A percentile compares a stretch with the other conserved stretches of the same genome.
Evolutionary conservation across 768 basidiomycete species (phyloP).

Genomic region (Phlebiopsis flavidoalba): DNA sequence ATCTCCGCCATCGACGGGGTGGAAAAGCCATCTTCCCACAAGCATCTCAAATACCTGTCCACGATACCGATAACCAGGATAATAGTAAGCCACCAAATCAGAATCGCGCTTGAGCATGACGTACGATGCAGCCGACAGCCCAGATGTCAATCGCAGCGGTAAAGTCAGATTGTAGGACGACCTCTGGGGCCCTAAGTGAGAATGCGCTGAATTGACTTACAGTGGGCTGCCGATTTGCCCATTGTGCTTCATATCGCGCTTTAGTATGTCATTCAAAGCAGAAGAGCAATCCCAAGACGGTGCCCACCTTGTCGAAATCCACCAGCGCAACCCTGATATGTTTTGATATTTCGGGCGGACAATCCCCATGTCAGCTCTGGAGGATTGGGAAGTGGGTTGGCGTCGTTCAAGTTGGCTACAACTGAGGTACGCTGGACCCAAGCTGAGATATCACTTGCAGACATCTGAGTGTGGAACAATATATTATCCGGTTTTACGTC

Average conservation of each 20-base stretch:
- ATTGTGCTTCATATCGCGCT: constrained; percentile 11
- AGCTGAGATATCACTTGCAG: constrained; percentile 7
- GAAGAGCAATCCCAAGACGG: not conserved
- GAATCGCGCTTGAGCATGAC: not conserved
- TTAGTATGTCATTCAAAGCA: no score
- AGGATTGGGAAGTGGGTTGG: constrained; percentile 15
- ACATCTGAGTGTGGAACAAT: constrained; percentile 15
- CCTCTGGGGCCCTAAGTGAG: constrained; percentile 26
- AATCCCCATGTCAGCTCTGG: constrained; percentile 13
- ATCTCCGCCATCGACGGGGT: constrained; percentile 12
- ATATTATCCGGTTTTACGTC: constrained; percentile 26
- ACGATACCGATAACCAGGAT: not conserved
- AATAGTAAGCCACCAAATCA: not conserved
- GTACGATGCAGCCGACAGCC: constrained; percentile 27
- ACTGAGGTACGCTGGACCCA: not conserved
- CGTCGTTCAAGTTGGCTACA: not conserved
- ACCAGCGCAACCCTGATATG: constrained; percentile 4
- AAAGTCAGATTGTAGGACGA: constrained; percentile 21
- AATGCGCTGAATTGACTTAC: constrained; percentile 10
- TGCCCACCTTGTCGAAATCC: constrained; percentile 20
- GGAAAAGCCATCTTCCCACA: constrained; percentile 19
- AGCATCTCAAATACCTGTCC: constrained; percentile 23
- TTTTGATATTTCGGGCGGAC: constrained; percentile 9
- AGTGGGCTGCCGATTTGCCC: constrained; percentile 16
- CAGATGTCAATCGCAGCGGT: constrained; percentile 23